A percentile compares a stretch with the other conserved stretches of the same genome.
phyloP scores from a whole-genome alignment of 2,329 filamentous ascomycete genomes.

The Lithohypha guttulata region DNA sequence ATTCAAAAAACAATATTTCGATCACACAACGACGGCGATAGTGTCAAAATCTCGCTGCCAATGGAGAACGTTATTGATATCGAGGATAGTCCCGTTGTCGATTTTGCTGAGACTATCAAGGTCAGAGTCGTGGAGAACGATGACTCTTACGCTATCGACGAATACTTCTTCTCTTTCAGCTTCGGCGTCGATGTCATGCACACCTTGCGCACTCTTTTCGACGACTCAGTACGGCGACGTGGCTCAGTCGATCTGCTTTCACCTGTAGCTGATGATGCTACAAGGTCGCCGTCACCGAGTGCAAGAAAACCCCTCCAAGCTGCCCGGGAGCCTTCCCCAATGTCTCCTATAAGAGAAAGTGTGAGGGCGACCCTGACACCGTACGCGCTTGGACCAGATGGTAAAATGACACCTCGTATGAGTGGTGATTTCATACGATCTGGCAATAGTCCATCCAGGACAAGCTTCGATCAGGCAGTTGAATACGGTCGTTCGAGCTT shows the following conservation, averaged over 20 bases:
- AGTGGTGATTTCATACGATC: conserved; percentile 35
- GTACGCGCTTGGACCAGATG: conserved; percentile 33
- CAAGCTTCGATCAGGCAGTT: conserved; percentile 24
- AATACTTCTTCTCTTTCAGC: conserved; percentile 95
- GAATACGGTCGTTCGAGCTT: conserved; percentile 26
- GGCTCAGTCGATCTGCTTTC: conserved; percentile 26
- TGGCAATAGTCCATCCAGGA: conserved; percentile 27
- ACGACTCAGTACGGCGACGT: conserved; percentile 46
- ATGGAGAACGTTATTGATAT: conserved; percentile 84
- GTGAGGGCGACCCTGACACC: conserved; percentile 54
- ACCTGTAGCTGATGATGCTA: conserved; percentile 15
- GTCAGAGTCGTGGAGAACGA: conserved; percentile 86
- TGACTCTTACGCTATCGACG: conserved; percentile 89
- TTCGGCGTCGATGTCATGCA: conserved; percentile 73
- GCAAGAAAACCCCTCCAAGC: conserved; percentile 1
- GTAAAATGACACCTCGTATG: conserved; percentile 37
- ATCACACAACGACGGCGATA: conserved; percentile 91
- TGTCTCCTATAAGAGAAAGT: conserved; percentile 37
- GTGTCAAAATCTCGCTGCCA: conserved; percentile 87
- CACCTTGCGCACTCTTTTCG: conserved; percentile 62
- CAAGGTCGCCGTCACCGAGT: conserved; percentile 5
- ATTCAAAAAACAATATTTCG: conserved; percentile 91
- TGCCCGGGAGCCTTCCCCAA: conserved; percentile 14
- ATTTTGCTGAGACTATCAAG: conserved; percentile 88
- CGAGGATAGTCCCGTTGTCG: conserved; percentile 80